Conservation (phyloP, 345 rosid species). For the Melastoma malabathricum region DNA sequence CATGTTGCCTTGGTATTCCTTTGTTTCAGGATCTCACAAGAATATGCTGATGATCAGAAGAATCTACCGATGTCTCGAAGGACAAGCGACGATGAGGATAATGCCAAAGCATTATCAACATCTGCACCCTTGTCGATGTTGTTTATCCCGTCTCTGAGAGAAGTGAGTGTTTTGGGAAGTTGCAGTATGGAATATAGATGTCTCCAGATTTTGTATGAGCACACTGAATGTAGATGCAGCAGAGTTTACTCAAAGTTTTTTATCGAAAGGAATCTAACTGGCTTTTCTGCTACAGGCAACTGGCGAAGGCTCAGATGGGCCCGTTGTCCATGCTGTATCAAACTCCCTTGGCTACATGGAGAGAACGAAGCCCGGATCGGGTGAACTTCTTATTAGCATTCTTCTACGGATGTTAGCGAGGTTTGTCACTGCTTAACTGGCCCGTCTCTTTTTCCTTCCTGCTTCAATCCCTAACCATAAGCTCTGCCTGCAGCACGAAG, state of each 20-base stretch:
- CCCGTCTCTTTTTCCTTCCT: not conserved
- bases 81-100: conserved; percentile 61
- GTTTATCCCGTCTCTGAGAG: conserved; percentile 78
- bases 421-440: conserved; percentile 14
- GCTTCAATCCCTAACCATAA: conserved; percentile 4
- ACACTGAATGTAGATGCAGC: no score
- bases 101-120: conserved; percentile 39
- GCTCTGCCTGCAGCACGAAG: conserved; percentile 44
- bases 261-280: no score
- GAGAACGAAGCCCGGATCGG: conserved; percentile 61
- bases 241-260: no score
- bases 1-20: no score
- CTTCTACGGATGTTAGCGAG: conserved; percentile 69
- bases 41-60: conserved; percentile 50
- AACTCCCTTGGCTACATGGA: conserved; percentile 60
- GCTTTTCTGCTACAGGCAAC: conserved; percentile 24
- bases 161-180: conserved; percentile 33
- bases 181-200: no score
- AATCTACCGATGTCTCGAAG: conserved; percentile 33
- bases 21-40: conserved; percentile 38
- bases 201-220: no score
- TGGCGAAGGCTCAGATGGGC: conserved; percentile 43
- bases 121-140: conserved; percentile 60
- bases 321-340: conserved; percentile 34
- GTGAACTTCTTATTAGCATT: conserved; percentile 54